Base-by-base conservation (phyloP, 2,329 filamentous ascomycete species). In the Pseudogymnoascus sp. region DNA sequence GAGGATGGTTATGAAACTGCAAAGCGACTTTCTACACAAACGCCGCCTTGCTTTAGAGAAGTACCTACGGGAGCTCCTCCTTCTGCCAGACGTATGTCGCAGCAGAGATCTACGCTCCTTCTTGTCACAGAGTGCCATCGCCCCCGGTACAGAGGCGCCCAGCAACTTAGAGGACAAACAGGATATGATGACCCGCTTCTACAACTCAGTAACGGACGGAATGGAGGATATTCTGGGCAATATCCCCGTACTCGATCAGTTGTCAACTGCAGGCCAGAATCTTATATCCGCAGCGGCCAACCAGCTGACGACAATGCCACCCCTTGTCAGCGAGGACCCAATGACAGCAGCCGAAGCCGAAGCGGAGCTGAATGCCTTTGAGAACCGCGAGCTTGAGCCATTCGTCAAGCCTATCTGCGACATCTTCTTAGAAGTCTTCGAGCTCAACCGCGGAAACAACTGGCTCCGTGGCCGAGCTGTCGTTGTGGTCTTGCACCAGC, bases 341-440 rank as follows among this genome's bases (percentile, higher is more conserved):
- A 68, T 78, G 62, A 76, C 75, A 6, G 79, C 83, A 1, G 83
- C 86, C 1, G 94, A 97, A 76, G 94, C 92, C 0, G 92, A 97
- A 75, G 93, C 93, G 0, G 94, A 97, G 74, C 79, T 99, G 58
- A 90, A 92, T 63, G 93, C 93, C 0, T 97, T 96, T 70, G 93
- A 97, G 74, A 87, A 90, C 71, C 87, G 87, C 69, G 91, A 96
- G 69, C 80, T 92, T 1, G 92, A 96, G 71, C 94, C 94, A 0
- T 97, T 99, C 70, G 94, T 99, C 69, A 99, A 97, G 73, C 95
- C 94, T 3, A 97, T 99, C 65, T 97, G 92, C 74, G 94, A 99
- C 74, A 87, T 99, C 64, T 99, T 99, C 75, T 83, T 99, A 13
- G 94, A 99, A 72, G 85, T 92, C 0, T 99, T 99, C 71, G 92